These are phyloP conservation scores for Alternaria dauci DNA, from an alignment of 2,329 filamentous ascomycete species.

Conservation along the genomic window DNA sequence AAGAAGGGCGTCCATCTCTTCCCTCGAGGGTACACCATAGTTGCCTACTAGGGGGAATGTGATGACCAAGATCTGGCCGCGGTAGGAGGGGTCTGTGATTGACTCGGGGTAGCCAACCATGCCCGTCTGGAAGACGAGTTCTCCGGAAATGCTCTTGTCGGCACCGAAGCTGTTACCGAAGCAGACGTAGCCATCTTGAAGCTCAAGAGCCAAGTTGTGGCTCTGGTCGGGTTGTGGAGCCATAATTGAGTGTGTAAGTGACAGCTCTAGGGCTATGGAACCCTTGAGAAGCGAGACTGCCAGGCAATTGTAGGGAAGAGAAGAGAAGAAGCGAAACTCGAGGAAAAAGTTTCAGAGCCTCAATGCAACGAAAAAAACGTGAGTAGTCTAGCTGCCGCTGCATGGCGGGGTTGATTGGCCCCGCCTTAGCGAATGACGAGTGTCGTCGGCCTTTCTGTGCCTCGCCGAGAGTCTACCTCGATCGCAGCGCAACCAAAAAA, in stretches of 20 bases:
- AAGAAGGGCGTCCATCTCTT: slow-evolving; percentile 83
- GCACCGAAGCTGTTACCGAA: slow-evolving; percentile 97
- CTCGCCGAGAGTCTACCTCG: slow-evolving; percentile 3
- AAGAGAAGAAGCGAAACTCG: slow-evolving; percentile 27
- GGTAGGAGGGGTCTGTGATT: slow-evolving; percentile 85
- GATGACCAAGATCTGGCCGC: slow-evolving; percentile 92
- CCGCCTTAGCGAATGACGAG: slow-evolving; percentile 16
- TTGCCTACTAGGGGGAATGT: slow-evolving; percentile 96
- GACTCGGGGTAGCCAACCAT: slow-evolving; percentile 99
- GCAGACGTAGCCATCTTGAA: slow-evolving; percentile 89
- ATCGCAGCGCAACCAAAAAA: background rate
- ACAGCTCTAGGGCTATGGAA: slow-evolving; percentile 47
- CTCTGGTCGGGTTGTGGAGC: slow-evolving; percentile 49
- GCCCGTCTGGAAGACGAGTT: slow-evolving; percentile 98
- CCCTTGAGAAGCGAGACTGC: slow-evolving; percentile 45
- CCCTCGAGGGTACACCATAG: slow-evolving; percentile 92
- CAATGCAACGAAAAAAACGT: slow-evolving; percentile 16
- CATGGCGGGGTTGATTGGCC: slow-evolving; percentile 25
- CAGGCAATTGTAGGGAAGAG: slow-evolving; percentile 39
- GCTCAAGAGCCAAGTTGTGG: slow-evolving; percentile 82
- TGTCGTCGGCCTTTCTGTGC: slow-evolving; percentile 3
- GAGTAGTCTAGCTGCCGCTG: slow-evolving; percentile 16
- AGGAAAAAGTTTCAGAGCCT: slow-evolving; percentile 25
- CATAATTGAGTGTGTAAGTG: slow-evolving; percentile 41
- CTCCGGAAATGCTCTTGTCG: slow-evolving; percentile 90